Base-by-base conservation (phyloP, 805 yeast species). In the Starmerella powellii region DNA sequence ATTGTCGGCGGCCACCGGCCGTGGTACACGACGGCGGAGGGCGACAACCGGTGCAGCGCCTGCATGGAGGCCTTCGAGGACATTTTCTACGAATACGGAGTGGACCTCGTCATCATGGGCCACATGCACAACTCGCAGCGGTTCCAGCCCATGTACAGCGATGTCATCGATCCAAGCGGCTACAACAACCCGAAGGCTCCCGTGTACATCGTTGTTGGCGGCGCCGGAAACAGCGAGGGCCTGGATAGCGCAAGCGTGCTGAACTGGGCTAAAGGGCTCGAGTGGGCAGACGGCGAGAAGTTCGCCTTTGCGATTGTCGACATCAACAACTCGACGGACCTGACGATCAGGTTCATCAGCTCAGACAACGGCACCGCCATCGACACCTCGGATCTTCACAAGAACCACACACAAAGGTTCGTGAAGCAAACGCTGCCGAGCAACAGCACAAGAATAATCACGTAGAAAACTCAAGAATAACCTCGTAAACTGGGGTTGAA, bases 51-150 rank as follows among this genome's bases (percentile, higher is more conserved):
- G 5, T 40, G 43, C 21, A 6, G 4, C 8, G 8, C 17, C 19
- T 40, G 43, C 27, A 37, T 31, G 20, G 32, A 33, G 16, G 43
- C 43, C 6, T 40, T 40, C 17, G 43, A 40, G 21, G 43, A 40
- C 16, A 27, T 26, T 12, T 23, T 40, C 18, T 40, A 40, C 37
- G 26, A 40, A 16, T 34, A 40, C 27, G 31, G 33, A 13, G 38
- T 34, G n/a, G 43, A 40, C 23, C 19, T 40, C 16, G 38, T n/a
- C 13, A 5, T 34, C 20, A 6, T 27, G 18, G 43, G 43, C n/a
- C 43, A 40, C 17, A 33, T 40, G 13, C 43, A 40, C 23, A 40
- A 40, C 29, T 40, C 43, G 13, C 38, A 40, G 29, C 38, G 43
- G 6, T 40, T 26, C 31, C n/a, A 21, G 17, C 43, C 43, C 8